These are phyloP conservation scores for Hortiboletus flavorubellus DNA, from an alignment of 768 basidiomycete genomes.

Conservation along the genomic window DNA sequence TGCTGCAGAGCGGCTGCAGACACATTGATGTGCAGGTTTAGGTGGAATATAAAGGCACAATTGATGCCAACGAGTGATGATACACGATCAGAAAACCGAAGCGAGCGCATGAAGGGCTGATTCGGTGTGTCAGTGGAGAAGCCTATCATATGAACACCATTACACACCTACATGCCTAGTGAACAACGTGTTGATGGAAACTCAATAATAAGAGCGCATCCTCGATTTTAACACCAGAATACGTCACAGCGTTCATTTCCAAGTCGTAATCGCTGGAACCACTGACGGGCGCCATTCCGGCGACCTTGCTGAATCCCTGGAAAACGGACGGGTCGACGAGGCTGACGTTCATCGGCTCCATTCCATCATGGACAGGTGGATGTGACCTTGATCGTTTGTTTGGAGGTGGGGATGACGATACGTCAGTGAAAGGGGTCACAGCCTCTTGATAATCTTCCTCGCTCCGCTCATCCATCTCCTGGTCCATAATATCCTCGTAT, in stretches of 20 bases:
- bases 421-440: constrained; percentile 65
- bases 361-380: constrained; percentile 29
- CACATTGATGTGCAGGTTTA: constrained; percentile 6
- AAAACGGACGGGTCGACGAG: constrained; percentile 41
- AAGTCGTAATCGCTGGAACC: constrained; percentile 25
- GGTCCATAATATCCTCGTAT: constrained; percentile 39
- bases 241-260: constrained; percentile 30
- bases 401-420: constrained; percentile 39
- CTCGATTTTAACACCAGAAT: constrained; percentile 62
- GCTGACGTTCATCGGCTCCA: constrained; percentile 32
- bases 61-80: constrained; percentile 12
- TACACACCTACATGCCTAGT: constrained; percentile 36
- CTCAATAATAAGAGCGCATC: constrained; percentile 71
- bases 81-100: constrained; percentile 20
- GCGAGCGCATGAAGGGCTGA: constrained; percentile 14
- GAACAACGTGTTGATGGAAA: constrained; percentile 67
- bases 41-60: constrained; percentile 9
- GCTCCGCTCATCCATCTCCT: constrained; percentile 51
- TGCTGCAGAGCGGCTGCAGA: constrained; percentile 20
- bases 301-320: constrained; percentile 49
- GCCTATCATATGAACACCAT: background rate
- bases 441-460: constrained; percentile 75
- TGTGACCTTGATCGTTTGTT: constrained; percentile 30
- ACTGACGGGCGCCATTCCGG: constrained; percentile 18
- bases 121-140: constrained; percentile 10